Evolutionary conservation across 257 asterid species (phyloP).

Genomic region (Solanum pimpinellifolium): DNA sequence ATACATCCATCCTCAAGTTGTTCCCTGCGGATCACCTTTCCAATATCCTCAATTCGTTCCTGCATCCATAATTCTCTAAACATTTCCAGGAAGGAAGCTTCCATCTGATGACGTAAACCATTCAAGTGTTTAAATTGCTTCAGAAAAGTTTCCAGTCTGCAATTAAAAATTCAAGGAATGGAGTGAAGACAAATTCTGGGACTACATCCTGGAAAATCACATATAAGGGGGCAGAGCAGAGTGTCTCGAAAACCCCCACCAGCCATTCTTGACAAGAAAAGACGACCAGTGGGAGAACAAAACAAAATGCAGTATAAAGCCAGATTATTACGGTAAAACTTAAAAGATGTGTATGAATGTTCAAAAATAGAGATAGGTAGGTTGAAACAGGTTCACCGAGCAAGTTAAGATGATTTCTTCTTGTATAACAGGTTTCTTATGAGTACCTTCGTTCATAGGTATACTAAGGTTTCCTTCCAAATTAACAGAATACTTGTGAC

Average conservation of each 20-base stretch:
- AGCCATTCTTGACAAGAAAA: not conserved
- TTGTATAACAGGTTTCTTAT: not conserved
- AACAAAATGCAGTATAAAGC: not conserved
- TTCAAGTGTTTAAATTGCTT: not conserved
- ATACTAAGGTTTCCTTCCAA: not conserved
- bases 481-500: not conserved
- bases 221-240: not conserved
- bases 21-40: not conserved
- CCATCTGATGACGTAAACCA: not conserved
- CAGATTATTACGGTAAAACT: not conserved
- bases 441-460: not conserved
- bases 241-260: not conserved
- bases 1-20: not conserved
- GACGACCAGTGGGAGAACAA: not conserved
- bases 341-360: not conserved
- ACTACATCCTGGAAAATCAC: not conserved
- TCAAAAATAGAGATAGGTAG: not conserved
- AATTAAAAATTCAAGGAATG: not conserved
- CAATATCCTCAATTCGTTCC: not conserved
- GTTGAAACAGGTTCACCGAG: not conserved
- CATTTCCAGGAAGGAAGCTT: not conserved
- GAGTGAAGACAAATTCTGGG: not conserved
- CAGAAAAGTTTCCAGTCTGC: conserved; percentile 36
- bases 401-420: not conserved
- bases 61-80: not conserved